Base-by-base conservation (phyloP, 352 stramenopile genomes). In the Phytopythium montanum region DNA sequence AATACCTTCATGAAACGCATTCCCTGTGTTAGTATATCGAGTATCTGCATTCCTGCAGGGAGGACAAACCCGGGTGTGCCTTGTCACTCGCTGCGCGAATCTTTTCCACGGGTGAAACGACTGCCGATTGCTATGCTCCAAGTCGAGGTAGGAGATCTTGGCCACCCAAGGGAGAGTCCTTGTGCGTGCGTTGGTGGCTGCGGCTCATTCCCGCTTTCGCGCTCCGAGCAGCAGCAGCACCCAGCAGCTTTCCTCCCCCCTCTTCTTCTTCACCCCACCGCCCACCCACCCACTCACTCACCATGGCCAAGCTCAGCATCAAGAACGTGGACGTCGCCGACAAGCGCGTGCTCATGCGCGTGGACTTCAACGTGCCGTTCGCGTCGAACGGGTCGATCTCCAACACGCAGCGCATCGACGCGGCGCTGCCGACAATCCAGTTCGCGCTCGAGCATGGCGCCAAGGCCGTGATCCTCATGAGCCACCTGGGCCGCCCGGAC, bases 311-410 rank as follows among this genome's bases (percentile, higher is more conserved):
- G 70, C 76, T 93, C 63, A 93, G 81, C 70, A 86, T 98, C 66
- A 86, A 96, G 67, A 95, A 98, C 67, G 87, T 94, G 54, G 92
- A 98, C 70, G 81, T 98, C 59, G 94, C 96, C 76, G 95, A 90
- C 81, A 98, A 99, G 85, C 98, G 96, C 75, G 97, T 99, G 61
- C 88, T 99, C 59, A 97, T 99, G 60, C 94, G 98, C 70, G 98
- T 98, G 61, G 98, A 99, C 85, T 98, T 99, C 65, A 99, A 99
- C 76, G 97, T 99, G 42, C 98, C 98, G 18, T 97, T 99, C 66
- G 77, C 85, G 19, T 48, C 51, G 26, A 91, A 96, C 72, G 97
- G 94, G 61, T 96, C 96, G 63, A 93, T 98, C 59, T 98, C 85
- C 57, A 99, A 99, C 87, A 99, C 97, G 61, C 97, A 99, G 71